Percentiles rank a stretch among this genome's conserved stretches.
These are phyloP conservation scores for Sporothrix protearum DNA, from an alignment of 2,329 filamentous ascomycete genomes.

Conservation along the genomic window DNA sequence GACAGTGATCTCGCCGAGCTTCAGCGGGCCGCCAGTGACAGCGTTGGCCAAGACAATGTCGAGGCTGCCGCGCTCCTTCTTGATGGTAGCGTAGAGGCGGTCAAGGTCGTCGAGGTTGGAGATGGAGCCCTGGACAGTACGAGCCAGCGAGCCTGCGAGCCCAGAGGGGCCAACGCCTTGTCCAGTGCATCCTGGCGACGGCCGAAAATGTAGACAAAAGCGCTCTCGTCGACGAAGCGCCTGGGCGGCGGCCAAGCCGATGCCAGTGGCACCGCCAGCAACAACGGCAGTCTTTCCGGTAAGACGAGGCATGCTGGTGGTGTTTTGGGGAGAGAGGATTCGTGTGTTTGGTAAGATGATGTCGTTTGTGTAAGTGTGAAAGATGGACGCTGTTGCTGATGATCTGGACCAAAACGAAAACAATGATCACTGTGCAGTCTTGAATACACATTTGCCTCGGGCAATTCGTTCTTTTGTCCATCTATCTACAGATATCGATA, in stretches of 20 bases:
- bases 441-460: neutral
- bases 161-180: conserved; percentile 38
- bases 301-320: conserved; percentile 14
- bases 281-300: conserved; percentile 52
- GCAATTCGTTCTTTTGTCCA: neutral
- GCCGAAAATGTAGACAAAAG: conserved; percentile 57
- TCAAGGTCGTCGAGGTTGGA: conserved; percentile 20
- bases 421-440: neutral
- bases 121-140: conserved; percentile 21
- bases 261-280: conserved; percentile 68
- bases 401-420: too few relatives aligned
- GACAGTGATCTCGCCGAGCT: conserved; percentile 51
- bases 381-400: neutral
- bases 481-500: neutral
- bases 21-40: conserved; percentile 61
- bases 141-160: conserved; percentile 24
- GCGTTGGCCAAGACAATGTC: conserved; percentile 74
- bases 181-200: conserved; percentile 43
- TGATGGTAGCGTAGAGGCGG: conserved; percentile 20
- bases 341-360: neutral
- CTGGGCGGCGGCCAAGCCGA: conserved; percentile 63
- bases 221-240: conserved; percentile 60
- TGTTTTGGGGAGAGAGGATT: neutral
- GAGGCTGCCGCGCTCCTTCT: conserved; percentile 22
- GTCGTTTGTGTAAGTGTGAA: neutral